phyloP scores from a whole-genome alignment of 495 filamentous ascomycete genomes.

The Lepraria neglecta region DNA sequence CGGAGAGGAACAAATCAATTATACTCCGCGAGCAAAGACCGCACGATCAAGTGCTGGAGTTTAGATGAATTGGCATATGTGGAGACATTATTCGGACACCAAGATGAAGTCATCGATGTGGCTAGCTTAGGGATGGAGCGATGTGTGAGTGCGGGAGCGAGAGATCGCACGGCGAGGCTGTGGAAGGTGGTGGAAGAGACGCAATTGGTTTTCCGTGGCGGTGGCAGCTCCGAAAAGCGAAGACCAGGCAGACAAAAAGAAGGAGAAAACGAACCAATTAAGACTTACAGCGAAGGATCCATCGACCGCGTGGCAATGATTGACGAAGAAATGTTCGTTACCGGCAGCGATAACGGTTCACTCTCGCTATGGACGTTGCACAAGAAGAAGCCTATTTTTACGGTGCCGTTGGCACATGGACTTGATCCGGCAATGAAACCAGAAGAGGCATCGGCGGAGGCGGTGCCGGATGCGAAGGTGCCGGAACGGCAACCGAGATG shows the following conservation, averaged over 20 bases:
- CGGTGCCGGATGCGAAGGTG: conserved; percentile 40
- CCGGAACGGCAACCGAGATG: conserved; percentile 68
- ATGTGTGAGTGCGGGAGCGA: conserved; percentile 81
- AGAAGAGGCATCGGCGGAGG: conserved; percentile 61
- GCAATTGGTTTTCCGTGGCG: conserved; percentile 87
- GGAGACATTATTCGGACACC: conserved; percentile 93
- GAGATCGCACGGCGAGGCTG: conserved; percentile 85
- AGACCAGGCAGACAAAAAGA: conserved; percentile 8
- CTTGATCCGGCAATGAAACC: conserved; percentile 58
- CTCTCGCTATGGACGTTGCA: conserved; percentile 83
- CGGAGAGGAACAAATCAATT: conserved; percentile 85
- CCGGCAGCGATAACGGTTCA: conserved; percentile 82
- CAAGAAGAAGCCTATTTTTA: conserved; percentile 92
- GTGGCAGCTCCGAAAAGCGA: conserved; percentile 50
- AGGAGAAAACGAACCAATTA: conserved; percentile 26
- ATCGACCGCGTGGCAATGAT: conserved; percentile 86
- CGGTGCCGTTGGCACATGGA: conserved; percentile 74
- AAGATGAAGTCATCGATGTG: conserved; percentile 79
- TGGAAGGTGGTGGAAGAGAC: conserved; percentile 97
- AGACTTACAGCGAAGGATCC: conserved; percentile 66
- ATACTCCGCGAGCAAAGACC: conserved; percentile 79
- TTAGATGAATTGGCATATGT: conserved; percentile 81
- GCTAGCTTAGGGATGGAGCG: conserved; percentile 77
- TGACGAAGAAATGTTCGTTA: conserved; percentile 85
- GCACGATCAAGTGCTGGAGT: conserved; percentile 85